phyloP scores from a whole-genome alignment of 176 grass and related monocot species.

The Juncus effusus region DNA sequence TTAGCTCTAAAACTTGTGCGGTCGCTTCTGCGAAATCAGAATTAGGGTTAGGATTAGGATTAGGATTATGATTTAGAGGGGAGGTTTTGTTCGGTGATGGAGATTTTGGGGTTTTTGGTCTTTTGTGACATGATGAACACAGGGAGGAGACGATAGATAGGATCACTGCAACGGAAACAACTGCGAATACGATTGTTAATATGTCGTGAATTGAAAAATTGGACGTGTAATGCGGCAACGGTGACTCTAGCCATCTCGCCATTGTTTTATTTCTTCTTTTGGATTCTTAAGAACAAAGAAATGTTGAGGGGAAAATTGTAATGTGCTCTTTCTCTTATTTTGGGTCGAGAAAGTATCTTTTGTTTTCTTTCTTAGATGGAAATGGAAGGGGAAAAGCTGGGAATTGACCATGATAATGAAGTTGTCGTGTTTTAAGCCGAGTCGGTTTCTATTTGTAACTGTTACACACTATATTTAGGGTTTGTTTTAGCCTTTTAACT shows the following conservation, averaged over 20 bases:
- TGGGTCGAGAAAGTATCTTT: constrained; percentile 11
- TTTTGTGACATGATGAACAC: constrained; percentile 74
- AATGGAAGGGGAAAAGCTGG: constrained; percentile 18
- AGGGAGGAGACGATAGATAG: constrained; percentile 48
- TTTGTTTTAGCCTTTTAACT: constrained; percentile 14
- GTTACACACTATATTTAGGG: constrained; percentile 49
- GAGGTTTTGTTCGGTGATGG: constrained; percentile 13
- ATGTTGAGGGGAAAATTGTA: constrained; percentile 8
- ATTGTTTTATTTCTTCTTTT: constrained; percentile 29
- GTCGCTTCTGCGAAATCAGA: neutral
- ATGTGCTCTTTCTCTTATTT: constrained; percentile 14
- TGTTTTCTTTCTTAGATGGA: constrained; percentile 42
- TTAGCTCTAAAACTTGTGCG: constrained; percentile 4
- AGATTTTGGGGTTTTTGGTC: constrained; percentile 29
- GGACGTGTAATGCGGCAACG: constrained; percentile 17
- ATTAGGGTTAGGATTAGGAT: neutral
- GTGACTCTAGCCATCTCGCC: constrained; percentile 46
- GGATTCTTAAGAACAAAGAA: constrained; percentile 15
- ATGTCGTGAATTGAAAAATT: constrained; percentile 26
- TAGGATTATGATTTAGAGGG: neutral
- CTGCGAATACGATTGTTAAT: constrained; percentile 38
- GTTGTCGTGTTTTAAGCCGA: constrained; percentile 26
- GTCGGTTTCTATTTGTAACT: constrained; percentile 30
- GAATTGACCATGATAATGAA: constrained; percentile 13
- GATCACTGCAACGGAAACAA: constrained; percentile 47